These are phyloP conservation scores for Cinnamomum micranthum DNA, from an alignment of 164 flowering plant species.

Conservation along the genomic window DNA sequence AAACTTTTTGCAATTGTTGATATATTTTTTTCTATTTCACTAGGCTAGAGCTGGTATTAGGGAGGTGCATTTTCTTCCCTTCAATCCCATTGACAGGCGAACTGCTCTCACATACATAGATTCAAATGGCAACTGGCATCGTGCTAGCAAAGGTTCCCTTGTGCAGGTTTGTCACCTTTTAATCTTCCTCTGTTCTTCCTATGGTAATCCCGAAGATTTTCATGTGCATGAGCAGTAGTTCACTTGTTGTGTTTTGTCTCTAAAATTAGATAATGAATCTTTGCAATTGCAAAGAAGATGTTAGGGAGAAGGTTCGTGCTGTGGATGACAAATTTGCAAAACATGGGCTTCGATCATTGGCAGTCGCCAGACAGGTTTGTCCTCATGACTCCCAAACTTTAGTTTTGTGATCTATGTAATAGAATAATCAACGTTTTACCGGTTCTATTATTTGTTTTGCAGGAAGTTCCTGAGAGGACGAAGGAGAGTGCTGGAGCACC, in stretches of 20 bases:
- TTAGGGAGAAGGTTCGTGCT: constrained; percentile 23
- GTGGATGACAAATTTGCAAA: constrained; percentile 34
- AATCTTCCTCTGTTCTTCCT: background rate
- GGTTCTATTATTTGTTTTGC: constrained; percentile 7
- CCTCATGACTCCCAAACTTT: background rate
- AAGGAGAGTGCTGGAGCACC: constrained; percentile 35
- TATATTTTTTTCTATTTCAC: background rate
- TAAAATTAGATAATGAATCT: constrained; percentile 26
- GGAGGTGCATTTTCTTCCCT: constrained; percentile 36
- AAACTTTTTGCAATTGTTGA: background rate
- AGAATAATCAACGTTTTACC: background rate
- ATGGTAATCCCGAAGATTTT: too few relatives aligned
- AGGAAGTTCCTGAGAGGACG: constrained; percentile 30
- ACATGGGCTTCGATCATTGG: constrained; percentile 35
- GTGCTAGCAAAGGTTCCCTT: constrained; percentile 42
- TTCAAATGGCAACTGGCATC: constrained; percentile 32
- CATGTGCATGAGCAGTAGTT: background rate
- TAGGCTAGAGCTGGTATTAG: constrained; percentile 36
- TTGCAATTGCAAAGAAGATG: constrained; percentile 32
- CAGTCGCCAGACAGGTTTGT: constrained; percentile 30
- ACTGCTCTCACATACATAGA: constrained; percentile 40
- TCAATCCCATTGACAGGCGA: constrained; percentile 37
- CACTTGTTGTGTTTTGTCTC: background rate
- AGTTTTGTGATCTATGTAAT: background rate
- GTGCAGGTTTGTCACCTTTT: constrained; percentile 22